Evolutionary conservation across 768 basidiomycete genomes (phyloP).

Genomic region (Russula griseocarnosa): DNA sequence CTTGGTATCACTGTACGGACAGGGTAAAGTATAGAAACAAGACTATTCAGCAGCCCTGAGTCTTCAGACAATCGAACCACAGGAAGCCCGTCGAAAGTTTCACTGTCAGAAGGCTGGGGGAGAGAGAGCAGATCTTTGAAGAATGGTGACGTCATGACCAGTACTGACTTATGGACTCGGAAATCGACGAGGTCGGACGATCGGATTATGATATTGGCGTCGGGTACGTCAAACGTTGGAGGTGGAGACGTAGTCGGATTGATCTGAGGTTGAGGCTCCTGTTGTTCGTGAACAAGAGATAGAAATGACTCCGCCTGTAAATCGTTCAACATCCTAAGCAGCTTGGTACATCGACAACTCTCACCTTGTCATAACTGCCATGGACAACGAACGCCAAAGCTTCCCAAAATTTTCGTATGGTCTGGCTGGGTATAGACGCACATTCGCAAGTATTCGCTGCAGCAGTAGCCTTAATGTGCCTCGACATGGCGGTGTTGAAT

Average conservation of each 20-base stretch:
- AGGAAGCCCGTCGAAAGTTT: background rate
- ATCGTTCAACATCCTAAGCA: background rate
- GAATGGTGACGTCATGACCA: constrained; percentile 9
- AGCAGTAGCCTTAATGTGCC: background rate
- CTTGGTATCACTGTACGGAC: background rate
- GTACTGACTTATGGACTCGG: constrained; percentile 9
- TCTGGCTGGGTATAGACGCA: background rate
- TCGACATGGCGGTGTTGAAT: background rate
- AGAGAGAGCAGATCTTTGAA: background rate
- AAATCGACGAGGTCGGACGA: constrained; percentile 8
- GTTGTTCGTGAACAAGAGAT: background rate
- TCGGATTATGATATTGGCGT: background rate
- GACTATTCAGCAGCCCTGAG: too few relatives aligned
- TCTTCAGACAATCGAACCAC: background rate
- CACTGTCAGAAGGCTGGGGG: constrained; percentile 1
- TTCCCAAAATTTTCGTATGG: constrained; percentile 7
- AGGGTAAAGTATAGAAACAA: constrained; percentile 2
- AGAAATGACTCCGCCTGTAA: constrained; percentile 3
- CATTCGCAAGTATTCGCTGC: background rate
- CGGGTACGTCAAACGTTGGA: background rate
- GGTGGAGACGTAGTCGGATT: background rate
- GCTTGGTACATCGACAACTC: background rate
- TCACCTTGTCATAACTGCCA: background rate
- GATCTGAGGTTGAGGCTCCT: background rate
- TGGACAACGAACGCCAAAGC: background rate